These are phyloP conservation scores for Russula compacta DNA, from an alignment of 768 basidiomycete species.

Conservation along the genomic window DNA sequence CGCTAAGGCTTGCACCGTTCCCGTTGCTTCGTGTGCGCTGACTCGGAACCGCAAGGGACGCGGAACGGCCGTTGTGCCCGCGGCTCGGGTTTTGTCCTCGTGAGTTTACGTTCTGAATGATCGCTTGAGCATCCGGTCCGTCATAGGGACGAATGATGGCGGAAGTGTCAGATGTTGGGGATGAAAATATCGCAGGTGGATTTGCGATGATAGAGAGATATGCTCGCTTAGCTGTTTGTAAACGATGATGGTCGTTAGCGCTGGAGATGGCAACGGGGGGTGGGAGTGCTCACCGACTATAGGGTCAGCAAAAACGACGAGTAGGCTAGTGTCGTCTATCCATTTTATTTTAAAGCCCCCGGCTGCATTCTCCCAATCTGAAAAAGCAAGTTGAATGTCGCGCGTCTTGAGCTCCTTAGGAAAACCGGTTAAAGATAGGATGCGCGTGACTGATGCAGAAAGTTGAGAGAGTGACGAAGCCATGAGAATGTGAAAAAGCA, in stretches of 20 bases:
- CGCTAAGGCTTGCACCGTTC: slow-evolving; percentile 28
- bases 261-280: background rate
- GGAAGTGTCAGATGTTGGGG: slow-evolving; percentile 39
- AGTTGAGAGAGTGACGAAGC: slow-evolving; percentile 68
- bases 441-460: slow-evolving; percentile 93
- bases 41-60: slow-evolving; percentile 34
- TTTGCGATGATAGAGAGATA: slow-evolving; percentile 85
- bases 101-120: slow-evolving; percentile 77
- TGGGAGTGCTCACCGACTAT: slow-evolving; percentile 59
- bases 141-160: slow-evolving; percentile 86
- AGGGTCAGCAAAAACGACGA: slow-evolving; percentile 92
- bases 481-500: slow-evolving; percentile 34
- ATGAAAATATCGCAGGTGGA: slow-evolving; percentile 63
- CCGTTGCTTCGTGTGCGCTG: slow-evolving; percentile 31
- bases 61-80: slow-evolving; percentile 55
- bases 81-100: slow-evolving; percentile 57
- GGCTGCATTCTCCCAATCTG: slow-evolving; percentile 74
- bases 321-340: slow-evolving; percentile 91
- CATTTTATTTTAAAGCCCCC: slow-evolving; percentile 99
- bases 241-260: slow-evolving; percentile 4
- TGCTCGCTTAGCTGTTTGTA: slow-evolving; percentile 76
- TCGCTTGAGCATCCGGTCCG: slow-evolving; percentile 80
- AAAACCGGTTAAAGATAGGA: slow-evolving; percentile 88
- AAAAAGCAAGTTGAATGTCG: slow-evolving; percentile 87
- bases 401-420: slow-evolving; percentile 94